phyloP scores from a whole-genome alignment of 2,329 filamentous ascomycete genomes.

The Hypoxylon sp. region DNA sequence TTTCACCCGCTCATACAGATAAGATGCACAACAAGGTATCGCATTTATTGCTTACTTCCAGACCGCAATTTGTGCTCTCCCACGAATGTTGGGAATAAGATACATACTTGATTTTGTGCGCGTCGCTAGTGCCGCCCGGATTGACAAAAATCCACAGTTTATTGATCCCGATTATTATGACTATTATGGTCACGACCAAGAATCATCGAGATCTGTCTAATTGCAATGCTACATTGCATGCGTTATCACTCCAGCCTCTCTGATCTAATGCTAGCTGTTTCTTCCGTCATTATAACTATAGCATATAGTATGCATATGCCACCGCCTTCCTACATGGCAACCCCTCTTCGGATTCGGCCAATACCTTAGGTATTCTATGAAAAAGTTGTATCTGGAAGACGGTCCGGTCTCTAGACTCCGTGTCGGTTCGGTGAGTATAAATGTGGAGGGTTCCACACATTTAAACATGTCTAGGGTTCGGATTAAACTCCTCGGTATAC shows the following conservation, averaged over 20 bases:
- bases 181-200: not conserved
- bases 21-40: constrained; percentile 20
- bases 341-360: constrained; percentile 16
- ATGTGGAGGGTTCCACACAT: constrained; percentile 29
- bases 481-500: constrained; percentile 10
- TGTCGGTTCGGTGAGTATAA: constrained; percentile 26
- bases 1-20: constrained; percentile 19
- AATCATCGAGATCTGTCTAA: constrained; percentile 32
- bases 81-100: constrained; percentile 9
- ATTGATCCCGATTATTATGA: constrained; percentile 13
- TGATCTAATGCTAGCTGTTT: constrained; percentile 10
- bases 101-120: not conserved
- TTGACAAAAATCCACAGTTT: not conserved
- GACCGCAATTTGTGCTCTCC: constrained; percentile 6
- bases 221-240: constrained; percentile 22
- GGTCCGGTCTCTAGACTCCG: constrained; percentile 13
- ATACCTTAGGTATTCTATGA: not conserved
- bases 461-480: constrained; percentile 11
- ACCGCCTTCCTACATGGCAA: not conserved
- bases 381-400: constrained; percentile 12
- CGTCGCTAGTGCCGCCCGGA: not conserved
- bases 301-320: not conserved
- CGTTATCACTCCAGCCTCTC: constrained; percentile 3
- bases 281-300: constrained; percentile 15
- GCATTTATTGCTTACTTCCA: constrained; percentile 1